Conservation (phyloP, 805 yeast species). For the Cephaloascus albidus region DNA sequence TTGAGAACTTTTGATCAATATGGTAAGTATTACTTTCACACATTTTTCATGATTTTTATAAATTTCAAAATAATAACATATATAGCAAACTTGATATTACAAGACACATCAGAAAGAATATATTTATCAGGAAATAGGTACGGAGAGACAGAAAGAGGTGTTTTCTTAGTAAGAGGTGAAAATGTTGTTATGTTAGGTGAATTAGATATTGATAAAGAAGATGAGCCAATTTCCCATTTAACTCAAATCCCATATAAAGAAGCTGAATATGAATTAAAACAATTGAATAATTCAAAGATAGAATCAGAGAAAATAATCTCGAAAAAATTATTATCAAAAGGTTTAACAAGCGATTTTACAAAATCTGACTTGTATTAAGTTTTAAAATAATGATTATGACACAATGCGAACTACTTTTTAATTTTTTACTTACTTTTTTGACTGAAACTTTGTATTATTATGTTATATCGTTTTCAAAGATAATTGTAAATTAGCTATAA, state of each 20-base stretch:
- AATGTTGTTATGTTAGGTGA: slow-evolving; percentile 93
- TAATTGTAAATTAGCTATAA: slow-evolving; percentile 1
- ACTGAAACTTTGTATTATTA: slow-evolving; percentile 7
- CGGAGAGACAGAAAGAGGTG: slow-evolving; percentile 66
- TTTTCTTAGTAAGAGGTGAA: slow-evolving; percentile 89
- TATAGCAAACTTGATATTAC: slow-evolving; percentile 76
- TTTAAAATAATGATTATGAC: slow-evolving; percentile 1
- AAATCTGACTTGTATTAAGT: slow-evolving; percentile 43
- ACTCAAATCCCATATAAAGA: slow-evolving; percentile 50
- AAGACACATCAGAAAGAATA: slow-evolving; percentile 82
- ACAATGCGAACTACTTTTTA: neutral
- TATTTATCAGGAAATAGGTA: slow-evolving; percentile 49
- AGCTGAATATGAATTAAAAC: slow-evolving; percentile 39
- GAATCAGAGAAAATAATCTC: slow-evolving; percentile 34
- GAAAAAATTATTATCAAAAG: slow-evolving; percentile 40
- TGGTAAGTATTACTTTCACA: slow-evolving; percentile 29
- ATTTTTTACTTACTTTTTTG: slow-evolving; percentile 4
- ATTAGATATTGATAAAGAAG: slow-evolving; percentile 81
- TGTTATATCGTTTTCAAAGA: neutral
- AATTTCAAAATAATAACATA: too few relatives aligned
- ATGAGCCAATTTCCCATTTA: slow-evolving; percentile 49
- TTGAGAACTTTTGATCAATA: slow-evolving; percentile 93
- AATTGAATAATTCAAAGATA: slow-evolving; percentile 19
- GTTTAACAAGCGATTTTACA: slow-evolving; percentile 48
- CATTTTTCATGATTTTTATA: too few relatives aligned